A percentile compares a stretch with the other conserved stretches of the same genome.
phyloP scores from a whole-genome alignment of 176 grass and related monocot genomes.

The sorghum (Sorghum bicolor) region Sorghum_bicolor_NCBIv3 NC_012870.2:78389501-78390000 shows the following conservation, averaged over 20 bases:
- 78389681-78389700: background rate
- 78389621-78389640: background rate
- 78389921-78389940: no score
- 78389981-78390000: no score
- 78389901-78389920: no score
- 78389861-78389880: background rate
- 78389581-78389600: background rate
- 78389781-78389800: conserved; percentile 1
- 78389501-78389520: background rate
- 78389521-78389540: background rate
- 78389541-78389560: background rate
- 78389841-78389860: background rate
- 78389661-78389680: background rate
- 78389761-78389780: no score
- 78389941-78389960: no score
- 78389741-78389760: background rate
- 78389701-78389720: background rate
- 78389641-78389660: background rate
- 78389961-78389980: no score
- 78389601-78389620: background rate
- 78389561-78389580: background rate
- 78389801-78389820: background rate
- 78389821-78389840: background rate
- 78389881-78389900: no score
- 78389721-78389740: background rate